These are phyloP conservation scores for Stachybotrys chartarum DNA, from an alignment of 2,329 filamentous ascomycete species.

Conservation along the genomic window DNA sequence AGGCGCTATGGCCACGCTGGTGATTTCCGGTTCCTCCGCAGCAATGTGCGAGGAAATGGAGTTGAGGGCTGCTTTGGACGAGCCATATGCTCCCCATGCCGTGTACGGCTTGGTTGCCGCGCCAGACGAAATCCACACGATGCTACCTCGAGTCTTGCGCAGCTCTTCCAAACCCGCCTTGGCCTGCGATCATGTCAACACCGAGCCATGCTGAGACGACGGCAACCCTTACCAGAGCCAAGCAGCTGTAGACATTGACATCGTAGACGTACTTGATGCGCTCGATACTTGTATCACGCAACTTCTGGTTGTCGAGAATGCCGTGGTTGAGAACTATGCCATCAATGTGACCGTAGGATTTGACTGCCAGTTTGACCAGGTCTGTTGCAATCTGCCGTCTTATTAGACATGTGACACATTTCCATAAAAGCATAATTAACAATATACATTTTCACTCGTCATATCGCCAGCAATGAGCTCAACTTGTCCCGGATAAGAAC, in stretches of 20 bases:
- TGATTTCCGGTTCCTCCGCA: constrained; percentile 70
- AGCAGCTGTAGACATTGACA: constrained; percentile 77
- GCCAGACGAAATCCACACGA: constrained; percentile 76
- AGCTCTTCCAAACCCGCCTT: constrained; percentile 65
- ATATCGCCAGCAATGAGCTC: constrained; percentile 51
- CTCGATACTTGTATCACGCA: constrained; percentile 60
- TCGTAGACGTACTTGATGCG: constrained; percentile 75
- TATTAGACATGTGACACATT: background rate
- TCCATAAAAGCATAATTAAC: background rate
- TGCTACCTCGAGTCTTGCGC: constrained; percentile 59
- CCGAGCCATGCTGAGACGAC: background rate
- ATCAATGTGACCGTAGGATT: constrained; percentile 67
- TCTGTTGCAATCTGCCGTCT: constrained; percentile 43
- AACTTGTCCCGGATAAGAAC: constrained; percentile 41
- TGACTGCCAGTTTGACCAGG: constrained; percentile 58
- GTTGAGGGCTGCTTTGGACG: constrained; percentile 77
- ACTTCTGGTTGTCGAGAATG: constrained; percentile 64
- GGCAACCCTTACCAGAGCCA: constrained; percentile 58
- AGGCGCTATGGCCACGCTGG: constrained; percentile 64
- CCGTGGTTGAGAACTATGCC: constrained; percentile 87
- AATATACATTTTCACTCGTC: constrained; percentile 30
- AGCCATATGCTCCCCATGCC: constrained; percentile 75
- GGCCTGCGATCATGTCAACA: constrained; percentile 39
- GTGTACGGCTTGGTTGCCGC: constrained; percentile 60
- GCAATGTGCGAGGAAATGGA: constrained; percentile 68